phyloP scores from a whole-genome alignment of 345 rosid genomes.

The Nasturtium officinale region DNA sequence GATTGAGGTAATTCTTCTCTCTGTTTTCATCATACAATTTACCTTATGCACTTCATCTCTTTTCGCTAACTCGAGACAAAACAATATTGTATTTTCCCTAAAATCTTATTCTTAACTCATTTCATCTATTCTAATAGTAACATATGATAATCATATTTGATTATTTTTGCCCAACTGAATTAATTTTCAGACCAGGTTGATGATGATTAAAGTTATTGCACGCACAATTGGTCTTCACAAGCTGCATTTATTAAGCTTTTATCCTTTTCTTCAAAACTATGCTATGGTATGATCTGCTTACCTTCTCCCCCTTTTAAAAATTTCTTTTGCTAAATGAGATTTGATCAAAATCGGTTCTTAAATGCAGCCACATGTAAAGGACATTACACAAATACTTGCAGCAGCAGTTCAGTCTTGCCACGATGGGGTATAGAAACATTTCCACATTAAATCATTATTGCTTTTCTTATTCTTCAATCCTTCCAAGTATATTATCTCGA shows the following conservation, averaged over 20 bases:
- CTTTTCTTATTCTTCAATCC: slow-evolving; percentile 1
- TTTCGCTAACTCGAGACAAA: too few species aligned
- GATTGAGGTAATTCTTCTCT: slow-evolving; percentile 62
- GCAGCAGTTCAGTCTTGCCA: slow-evolving; percentile 98
- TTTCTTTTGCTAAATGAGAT: slow-evolving; percentile 12
- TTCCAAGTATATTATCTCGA: slow-evolving; percentile 16
- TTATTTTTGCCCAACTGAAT: background rate
- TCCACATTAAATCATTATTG: slow-evolving; percentile 4
- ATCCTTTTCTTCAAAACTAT: slow-evolving; percentile 78
- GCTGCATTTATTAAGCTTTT: slow-evolving; percentile 72
- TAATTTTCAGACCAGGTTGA: slow-evolving; percentile 80
- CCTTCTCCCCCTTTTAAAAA: background rate
- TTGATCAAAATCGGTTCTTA: slow-evolving; percentile 14
- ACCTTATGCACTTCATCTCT: background rate
- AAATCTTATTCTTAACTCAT: background rate
- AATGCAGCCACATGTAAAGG: slow-evolving; percentile 91
- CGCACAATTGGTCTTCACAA: slow-evolving; percentile 91
- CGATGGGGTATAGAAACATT: slow-evolving; percentile 71
- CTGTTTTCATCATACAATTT: background rate
- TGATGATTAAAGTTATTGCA: slow-evolving; percentile 89
- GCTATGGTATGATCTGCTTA: slow-evolving; percentile 61
- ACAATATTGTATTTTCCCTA: background rate
- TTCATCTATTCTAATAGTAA: background rate
- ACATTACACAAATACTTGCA: slow-evolving; percentile 87
- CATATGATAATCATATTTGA: background rate